Evolutionary conservation across 495 filamentous ascomycete genomes (phyloP), one percentile per base, ranked within the genome.

Genomic region (Saxophila tyrrhenica): DNA sequence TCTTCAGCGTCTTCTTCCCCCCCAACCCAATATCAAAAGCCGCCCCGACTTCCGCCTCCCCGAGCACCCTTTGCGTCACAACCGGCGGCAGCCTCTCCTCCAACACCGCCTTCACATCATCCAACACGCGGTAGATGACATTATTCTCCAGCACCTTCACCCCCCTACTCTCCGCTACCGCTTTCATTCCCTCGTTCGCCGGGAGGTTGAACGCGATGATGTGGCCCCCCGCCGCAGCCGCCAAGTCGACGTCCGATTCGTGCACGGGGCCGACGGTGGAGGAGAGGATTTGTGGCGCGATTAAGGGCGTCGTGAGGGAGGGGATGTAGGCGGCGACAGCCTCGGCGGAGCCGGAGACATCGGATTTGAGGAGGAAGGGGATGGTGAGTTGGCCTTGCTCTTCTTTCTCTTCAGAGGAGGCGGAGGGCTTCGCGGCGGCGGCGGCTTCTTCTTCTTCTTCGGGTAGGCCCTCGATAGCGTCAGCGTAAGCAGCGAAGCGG

Each of bases 271-370:
- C 94, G 19, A 95, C 84, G 11, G 75, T 78, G 1, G 81, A 82
- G 22, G 84, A 80, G 17, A 97, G 76, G 45, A 99, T 77, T 43
- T 83, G 79, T 15, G 89, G 78, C 16, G 72, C 77, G 17, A 97
- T 82, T 63, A 94, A 86, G 58, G 86, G 78, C 72, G 85, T 95
- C 25, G 91, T 89, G 49, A 95, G 70, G 51, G 80, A 76, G 20
- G 78, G 70, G 56, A 97, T 73, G 15, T 83, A 77, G 49, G 86
- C 83, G 49, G 83, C 67, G 8, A 96, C 84, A 3, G 92, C 92
- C 67, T 99, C 92, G 7, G 89, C 90, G 0, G 89, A 95, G 10
- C 92, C 92, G 52, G 80, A 81, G 16, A 97, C 92, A 64, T 99
- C 94, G 42, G 81, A 89, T 70, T 96, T 97, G 70, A 99, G 73